Evolutionary conservation across 2,329 filamentous ascomycete genomes (phyloP).

Genomic region (Trichoderma sp.): DNA sequence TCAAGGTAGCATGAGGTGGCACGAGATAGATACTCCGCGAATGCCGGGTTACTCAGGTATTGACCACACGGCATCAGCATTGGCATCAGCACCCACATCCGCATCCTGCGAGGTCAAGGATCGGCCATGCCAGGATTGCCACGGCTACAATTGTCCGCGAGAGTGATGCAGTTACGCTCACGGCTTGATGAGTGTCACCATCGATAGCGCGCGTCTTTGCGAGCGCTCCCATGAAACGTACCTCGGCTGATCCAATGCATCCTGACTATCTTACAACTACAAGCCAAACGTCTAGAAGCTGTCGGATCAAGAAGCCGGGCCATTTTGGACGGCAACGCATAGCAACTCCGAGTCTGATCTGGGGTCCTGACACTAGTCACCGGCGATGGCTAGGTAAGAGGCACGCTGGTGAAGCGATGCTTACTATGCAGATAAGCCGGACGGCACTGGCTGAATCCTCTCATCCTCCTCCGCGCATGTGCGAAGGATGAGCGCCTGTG

Average conservation of each 20-base stretch:
- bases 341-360: too few species aligned
- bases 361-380: too few species aligned
- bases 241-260: constrained; percentile 66
- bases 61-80: too few species aligned
- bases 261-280: constrained; percentile 63
- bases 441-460: neutral
- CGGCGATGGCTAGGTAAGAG: neutral
- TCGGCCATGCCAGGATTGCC: constrained; percentile 57
- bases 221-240: constrained; percentile 71
- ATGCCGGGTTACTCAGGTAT: too few species aligned
- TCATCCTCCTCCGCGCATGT: neutral
- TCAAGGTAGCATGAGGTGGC: constrained; percentile 29
- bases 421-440: neutral
- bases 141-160: constrained; percentile 66
- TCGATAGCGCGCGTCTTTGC: constrained; percentile 64
- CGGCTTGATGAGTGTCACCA: constrained; percentile 89
- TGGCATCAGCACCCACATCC: constrained; percentile 10
- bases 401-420: neutral
- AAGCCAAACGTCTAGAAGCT: constrained; percentile 48
- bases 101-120: constrained; percentile 6
- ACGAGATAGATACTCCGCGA: constrained; percentile 31
- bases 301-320: constrained; percentile 63
- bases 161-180: constrained; percentile 69
- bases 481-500: neutral
- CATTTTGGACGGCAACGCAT: neutral